Evolutionary conservation across 2,329 filamentous ascomycete species (phyloP), one percentile per base, ranked within the genome.

Genomic region (Dactylellina haptotyla): DNA sequence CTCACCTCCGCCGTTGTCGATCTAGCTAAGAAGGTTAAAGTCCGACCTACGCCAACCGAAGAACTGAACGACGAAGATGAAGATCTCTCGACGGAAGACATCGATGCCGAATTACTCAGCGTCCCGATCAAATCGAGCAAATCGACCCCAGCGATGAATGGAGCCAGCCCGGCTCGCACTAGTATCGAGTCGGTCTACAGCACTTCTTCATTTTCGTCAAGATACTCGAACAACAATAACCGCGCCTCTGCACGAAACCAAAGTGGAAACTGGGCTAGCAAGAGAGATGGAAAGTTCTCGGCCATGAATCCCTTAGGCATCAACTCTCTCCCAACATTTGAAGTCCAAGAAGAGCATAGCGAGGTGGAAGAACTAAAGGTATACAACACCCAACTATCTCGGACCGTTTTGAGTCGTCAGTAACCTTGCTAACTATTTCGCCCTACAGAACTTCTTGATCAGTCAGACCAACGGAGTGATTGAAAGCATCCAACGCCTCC

Each of bases 1-100:
- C 85, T 98, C 34, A 92, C 92, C 1, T 88, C 91, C 3, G 89
- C 93, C 1, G 86, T 98, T 23, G 89, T 99, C 18, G 93, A 97
- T 78, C 85, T 98, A 12, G 85, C 97, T 59, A 90, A 91, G 53
- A 83, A 87, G 3, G 93, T 92, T 78, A 97, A 96, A 82, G 92
- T 98, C 76, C 87, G 90, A 30, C 85, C 88, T 6, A 95, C 91
- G 0, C 89, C 90, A 1, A 85, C 85, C 1, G 87, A 87, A 48
- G 91, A 96, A 78, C 82, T 95, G n/a, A 90, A 92, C 61, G 87
- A 90, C 20, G 90, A 92, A 9, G 89, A 92, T 56, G 87, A 86
- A 70, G 75, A 85, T 80, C 53, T 87, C 71, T 43, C 81, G 51
- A 61, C 86, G 79, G 77, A 83, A 81, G 54, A 83, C 83, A n/a